Evolutionary conservation across 2,329 filamentous ascomycete genomes (phyloP).

Genomic region (Curvularia sp.): DNA sequence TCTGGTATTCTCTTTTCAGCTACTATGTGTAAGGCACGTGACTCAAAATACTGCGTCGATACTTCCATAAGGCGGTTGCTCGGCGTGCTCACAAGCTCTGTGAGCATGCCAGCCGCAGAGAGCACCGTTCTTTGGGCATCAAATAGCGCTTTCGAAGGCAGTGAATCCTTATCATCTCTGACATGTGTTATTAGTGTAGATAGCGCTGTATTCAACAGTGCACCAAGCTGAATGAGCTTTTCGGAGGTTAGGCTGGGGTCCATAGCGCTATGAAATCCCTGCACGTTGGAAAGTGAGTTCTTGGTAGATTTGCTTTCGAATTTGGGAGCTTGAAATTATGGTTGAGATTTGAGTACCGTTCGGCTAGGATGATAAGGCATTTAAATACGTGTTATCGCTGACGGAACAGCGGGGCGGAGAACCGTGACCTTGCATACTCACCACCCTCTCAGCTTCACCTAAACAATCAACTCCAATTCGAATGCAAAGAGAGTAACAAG

Average conservation of each 20-base stretch:
- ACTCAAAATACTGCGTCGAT: conserved; percentile 46
- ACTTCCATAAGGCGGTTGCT: conserved; percentile 44
- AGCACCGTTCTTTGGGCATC: conserved; percentile 46
- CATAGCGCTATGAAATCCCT: background rate
- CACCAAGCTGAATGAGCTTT: background rate
- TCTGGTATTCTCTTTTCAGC: conserved; percentile 46
- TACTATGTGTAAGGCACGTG: conserved; percentile 46
- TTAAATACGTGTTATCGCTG: background rate
- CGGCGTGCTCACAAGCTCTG: conserved; percentile 46
- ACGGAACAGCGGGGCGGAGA: background rate
- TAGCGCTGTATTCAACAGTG: background rate
- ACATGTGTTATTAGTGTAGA: background rate
- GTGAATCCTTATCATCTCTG: background rate
- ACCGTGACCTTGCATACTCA: background rate
- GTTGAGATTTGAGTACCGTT: background rate
- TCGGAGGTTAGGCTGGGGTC: background rate
- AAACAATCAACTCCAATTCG: background rate
- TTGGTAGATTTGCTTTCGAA: background rate
- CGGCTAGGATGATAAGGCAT: background rate
- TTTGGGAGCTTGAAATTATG: background rate
- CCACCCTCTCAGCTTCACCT: background rate
- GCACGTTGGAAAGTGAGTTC: background rate
- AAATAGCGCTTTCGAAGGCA: conserved; percentile 42
- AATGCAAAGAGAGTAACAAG: background rate
- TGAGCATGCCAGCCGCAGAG: conserved; percentile 44